phyloP scores from a whole-genome alignment of 306 rosid species.

The Citrullus mucosospermus region DNA sequence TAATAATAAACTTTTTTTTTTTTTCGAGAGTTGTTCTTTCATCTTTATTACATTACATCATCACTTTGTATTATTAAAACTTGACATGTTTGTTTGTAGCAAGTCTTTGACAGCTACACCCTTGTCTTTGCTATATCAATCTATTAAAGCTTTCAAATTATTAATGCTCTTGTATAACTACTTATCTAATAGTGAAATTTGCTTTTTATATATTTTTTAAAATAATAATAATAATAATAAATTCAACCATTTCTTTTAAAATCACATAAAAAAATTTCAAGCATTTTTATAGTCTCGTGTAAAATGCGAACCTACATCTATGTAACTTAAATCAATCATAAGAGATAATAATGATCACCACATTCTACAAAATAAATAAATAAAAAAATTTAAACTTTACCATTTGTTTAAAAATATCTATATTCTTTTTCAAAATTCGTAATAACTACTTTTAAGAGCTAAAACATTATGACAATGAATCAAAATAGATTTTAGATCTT shows the following conservation, averaged over 20 bases:
- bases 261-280: no score
- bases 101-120: constrained; percentile 1
- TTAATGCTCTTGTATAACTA: not conserved
- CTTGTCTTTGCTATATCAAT: not conserved
- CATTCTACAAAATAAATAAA: not conserved
- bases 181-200: not conserved
- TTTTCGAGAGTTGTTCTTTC: not conserved
- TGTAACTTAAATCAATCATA: not conserved
- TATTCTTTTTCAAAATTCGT: no score
- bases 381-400: not conserved
- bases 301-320: not conserved
- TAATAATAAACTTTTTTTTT: no score
- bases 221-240: no score
- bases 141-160: not conserved
- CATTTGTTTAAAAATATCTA: no score
- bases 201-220: no score
- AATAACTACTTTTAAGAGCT: no score
- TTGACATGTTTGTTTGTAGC: not conserved
- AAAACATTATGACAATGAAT: no score
- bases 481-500: no score
- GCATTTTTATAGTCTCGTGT: no score
- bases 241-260: not conserved
- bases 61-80: constrained; percentile 1
- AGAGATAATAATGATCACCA: not conserved
- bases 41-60: not conserved